Percentiles rank a stretch among this genome's conserved stretches.
Conservation (phyloP, 768 basidiomycete genomes). For the Lanmaoa pseudosensibilis region DNA sequence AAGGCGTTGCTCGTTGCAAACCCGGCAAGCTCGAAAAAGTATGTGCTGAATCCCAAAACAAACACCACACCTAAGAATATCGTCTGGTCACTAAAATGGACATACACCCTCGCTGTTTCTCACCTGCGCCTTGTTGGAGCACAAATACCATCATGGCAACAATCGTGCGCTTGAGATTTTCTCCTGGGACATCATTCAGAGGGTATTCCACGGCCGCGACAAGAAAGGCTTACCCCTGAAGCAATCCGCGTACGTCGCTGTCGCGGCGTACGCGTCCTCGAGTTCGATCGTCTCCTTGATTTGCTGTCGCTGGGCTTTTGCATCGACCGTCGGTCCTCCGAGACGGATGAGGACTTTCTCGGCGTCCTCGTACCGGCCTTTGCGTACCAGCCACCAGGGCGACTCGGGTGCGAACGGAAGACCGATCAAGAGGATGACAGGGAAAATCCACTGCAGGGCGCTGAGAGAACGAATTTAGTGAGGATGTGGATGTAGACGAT, state of each 20-base stretch:
- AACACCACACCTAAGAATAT: constrained; percentile 25
- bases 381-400: constrained; percentile 37
- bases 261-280: constrained; percentile 29
- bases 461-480: neutral
- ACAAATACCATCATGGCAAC: constrained; percentile 35
- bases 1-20: constrained; percentile 31
- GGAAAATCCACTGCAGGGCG: constrained; percentile 36
- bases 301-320: constrained; percentile 21
- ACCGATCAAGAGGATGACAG: constrained; percentile 30
- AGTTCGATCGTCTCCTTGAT: constrained; percentile 32
- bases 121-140: constrained; percentile 28
- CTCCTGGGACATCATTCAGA: constrained; percentile 10
- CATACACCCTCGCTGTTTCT: neutral
- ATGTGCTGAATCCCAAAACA: constrained; percentile 30
- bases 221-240: constrained; percentile 25
- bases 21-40: constrained; percentile 39
- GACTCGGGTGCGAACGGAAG: constrained; percentile 34
- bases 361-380: constrained; percentile 28
- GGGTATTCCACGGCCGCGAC: too few relatives aligned
- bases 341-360: constrained; percentile 19
- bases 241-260: constrained; percentile 33
- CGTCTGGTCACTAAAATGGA: neutral
- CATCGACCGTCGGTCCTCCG: constrained; percentile 25
- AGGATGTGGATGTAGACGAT: neutral
- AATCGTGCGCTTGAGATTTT: constrained; percentile 26